Conservation (phyloP, 805 yeast species). For the Candida endomychidarum region DNA sequence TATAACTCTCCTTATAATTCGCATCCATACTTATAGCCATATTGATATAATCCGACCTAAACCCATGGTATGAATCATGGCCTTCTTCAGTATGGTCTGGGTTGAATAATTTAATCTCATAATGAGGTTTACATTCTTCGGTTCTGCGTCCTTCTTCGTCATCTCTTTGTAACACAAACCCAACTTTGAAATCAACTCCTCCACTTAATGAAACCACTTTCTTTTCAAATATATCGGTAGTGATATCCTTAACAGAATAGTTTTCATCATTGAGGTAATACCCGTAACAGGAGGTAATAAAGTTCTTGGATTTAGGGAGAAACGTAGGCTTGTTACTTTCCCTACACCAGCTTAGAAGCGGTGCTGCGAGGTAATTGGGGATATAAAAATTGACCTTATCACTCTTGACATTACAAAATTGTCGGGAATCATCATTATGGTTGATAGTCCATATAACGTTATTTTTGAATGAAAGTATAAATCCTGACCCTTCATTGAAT, state of each 20-base stretch:
- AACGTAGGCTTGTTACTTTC: slow-evolving; percentile 44
- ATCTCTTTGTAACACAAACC: slow-evolving; percentile 56
- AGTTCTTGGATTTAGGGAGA: slow-evolving; percentile 44
- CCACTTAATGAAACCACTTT: slow-evolving; percentile 59
- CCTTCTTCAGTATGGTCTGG: slow-evolving; percentile 46
- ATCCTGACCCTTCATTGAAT: slow-evolving; percentile 70
- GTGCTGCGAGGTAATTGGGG: slow-evolving; percentile 65
- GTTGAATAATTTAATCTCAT: slow-evolving; percentile 54
- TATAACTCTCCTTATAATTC: slow-evolving; percentile 45
- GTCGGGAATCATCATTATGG: slow-evolving; percentile 63
- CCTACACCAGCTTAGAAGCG: slow-evolving; percentile 58
- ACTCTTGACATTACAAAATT: slow-evolving; percentile 64
- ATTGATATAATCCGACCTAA: slow-evolving; percentile 39
- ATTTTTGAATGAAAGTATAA: slow-evolving; percentile 68
- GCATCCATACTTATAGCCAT: slow-evolving; percentile 43
- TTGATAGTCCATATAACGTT: slow-evolving; percentile 62
- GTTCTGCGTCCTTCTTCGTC: slow-evolving; percentile 33
- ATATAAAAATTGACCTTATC: slow-evolving; percentile 65
- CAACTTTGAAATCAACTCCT: slow-evolving; percentile 57
- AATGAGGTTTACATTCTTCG: slow-evolving; percentile 55
- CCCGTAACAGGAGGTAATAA: slow-evolving; percentile 47
- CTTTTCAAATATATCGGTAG: slow-evolving; percentile 41
- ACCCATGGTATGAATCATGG: slow-evolving; percentile 43
- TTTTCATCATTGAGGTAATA: slow-evolving; percentile 41
- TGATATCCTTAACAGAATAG: slow-evolving; percentile 2